Evolutionary conservation across 257 asterid species (phyloP).

Genomic region (Salvia hispanica): DNA sequence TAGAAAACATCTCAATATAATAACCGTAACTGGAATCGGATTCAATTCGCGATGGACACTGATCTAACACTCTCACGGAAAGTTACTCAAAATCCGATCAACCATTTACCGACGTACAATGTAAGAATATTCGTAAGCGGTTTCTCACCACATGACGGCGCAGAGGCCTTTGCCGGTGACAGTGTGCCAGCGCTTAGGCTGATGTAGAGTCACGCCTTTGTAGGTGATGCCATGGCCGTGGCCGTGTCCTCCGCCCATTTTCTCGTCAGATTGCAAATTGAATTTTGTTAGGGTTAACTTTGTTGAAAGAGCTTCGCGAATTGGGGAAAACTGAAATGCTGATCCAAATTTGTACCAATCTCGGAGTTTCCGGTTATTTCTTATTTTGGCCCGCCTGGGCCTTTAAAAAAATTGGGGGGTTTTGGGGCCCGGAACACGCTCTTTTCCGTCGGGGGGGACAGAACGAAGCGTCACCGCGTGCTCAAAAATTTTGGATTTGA

Average conservation of each 20-base stretch:
- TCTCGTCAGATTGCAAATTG: slow-evolving; percentile 7
- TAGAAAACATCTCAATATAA: neutral
- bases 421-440: no score
- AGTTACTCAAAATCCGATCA: neutral
- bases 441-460: no score
- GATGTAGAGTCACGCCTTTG: slow-evolving; percentile 76
- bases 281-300: slow-evolving; percentile 35
- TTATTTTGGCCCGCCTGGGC: no score
- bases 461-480: no score
- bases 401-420: no score
- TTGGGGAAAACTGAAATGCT: slow-evolving; percentile 31
- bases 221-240: slow-evolving; percentile 71
- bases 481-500: no score
- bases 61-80: slow-evolving; percentile 17
- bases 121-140: slow-evolving; percentile 11
- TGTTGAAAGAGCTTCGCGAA: slow-evolving; percentile 14
- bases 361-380: slow-evolving; percentile 18
- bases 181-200: slow-evolving; percentile 88
- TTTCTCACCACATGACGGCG: slow-evolving; percentile 82
- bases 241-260: slow-evolving; percentile 72
- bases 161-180: slow-evolving; percentile 94
- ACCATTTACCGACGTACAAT: neutral
- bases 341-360: slow-evolving; percentile 22
- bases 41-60: slow-evolving; percentile 23
- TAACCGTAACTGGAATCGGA: slow-evolving; percentile 15